phyloP scores from a whole-genome alignment of 257 asterid genomes.

The Scutellaria baicalensis region DNA sequence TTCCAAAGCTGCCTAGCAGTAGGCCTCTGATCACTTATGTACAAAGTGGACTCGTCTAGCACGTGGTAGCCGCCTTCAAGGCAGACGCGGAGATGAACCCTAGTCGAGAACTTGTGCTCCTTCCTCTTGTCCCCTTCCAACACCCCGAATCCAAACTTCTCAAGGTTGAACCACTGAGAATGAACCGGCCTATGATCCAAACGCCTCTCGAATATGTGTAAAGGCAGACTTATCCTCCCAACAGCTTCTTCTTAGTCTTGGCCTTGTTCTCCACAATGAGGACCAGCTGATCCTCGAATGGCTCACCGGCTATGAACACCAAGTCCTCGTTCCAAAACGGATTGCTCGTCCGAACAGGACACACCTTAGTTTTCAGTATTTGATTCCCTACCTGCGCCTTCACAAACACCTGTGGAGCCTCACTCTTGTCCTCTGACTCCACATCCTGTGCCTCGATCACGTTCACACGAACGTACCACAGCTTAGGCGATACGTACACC shows the following conservation, averaged over 20 bases:
- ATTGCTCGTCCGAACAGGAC: not conserved
- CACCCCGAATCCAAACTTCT: constrained; percentile 44
- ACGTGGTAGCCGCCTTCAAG: constrained; percentile 73
- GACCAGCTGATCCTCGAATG: constrained; percentile 24
- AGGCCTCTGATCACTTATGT: constrained; percentile 61
- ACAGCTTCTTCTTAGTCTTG: constrained; percentile 36
- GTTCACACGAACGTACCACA: constrained; percentile 63
- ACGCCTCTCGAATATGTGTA: constrained; percentile 40
- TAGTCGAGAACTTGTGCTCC: constrained; percentile 50
- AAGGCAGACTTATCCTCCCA: constrained; percentile 42
- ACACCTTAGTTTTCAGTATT: constrained; percentile 4
- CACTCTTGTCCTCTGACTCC: constrained; percentile 43
- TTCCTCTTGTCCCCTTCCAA: constrained; percentile 49
- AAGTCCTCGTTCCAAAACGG: constrained; percentile 33
- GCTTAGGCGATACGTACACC: constrained; percentile 72
- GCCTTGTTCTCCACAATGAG: constrained; percentile 17
- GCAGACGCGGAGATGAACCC: constrained; percentile 52
- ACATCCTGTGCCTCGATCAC: constrained; percentile 71
- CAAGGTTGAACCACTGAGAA: constrained; percentile 58
- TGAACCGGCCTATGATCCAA: constrained; percentile 52
- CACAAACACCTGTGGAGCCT: constrained; percentile 38
- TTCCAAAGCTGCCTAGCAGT: constrained; percentile 63
- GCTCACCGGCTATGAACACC: constrained; percentile 29
- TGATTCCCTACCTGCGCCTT: constrained; percentile 22
- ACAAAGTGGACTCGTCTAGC: constrained; percentile 59